A percentile compares a stretch with the other conserved stretches of the same genome.
These are phyloP conservation scores for Phytopythium helicoides DNA, from an alignment of 352 stramenopile genomes.

Conservation along the genomic window DNA sequence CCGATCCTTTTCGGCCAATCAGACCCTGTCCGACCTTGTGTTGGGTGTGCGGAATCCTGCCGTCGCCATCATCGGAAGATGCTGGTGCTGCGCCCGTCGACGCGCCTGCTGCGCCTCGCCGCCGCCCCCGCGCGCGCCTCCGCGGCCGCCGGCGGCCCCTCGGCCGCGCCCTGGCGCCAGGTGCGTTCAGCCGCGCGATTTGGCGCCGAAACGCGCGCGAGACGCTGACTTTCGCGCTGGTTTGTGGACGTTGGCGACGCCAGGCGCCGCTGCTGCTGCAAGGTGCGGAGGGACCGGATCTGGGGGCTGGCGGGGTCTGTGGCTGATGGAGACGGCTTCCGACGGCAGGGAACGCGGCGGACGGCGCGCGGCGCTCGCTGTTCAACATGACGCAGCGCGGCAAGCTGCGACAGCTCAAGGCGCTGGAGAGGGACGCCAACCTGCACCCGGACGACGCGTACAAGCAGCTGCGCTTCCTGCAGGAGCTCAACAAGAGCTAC, in stretches of 20 bases:
- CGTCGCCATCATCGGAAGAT: too few species aligned
- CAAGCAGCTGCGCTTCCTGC: conserved; percentile 78
- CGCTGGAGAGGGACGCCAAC: conserved; percentile 81
- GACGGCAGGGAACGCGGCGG: too few species aligned
- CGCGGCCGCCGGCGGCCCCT: background rate
- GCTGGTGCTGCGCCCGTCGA: conserved; percentile 40
- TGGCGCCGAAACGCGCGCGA: too few species aligned
- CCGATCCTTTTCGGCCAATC: background rate
- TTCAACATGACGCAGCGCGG: conserved; percentile 78
- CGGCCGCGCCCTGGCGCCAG: too few species aligned
- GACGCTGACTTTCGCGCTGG: background rate
- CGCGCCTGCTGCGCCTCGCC: conserved; percentile 29
- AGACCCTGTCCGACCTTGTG: background rate
- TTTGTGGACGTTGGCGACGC: background rate
- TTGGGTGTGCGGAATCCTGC: background rate
- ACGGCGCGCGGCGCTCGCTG: conserved; percentile 51
- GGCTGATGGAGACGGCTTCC: too few species aligned
- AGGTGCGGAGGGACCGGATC: background rate
- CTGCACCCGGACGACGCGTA: conserved; percentile 66
- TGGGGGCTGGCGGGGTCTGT: background rate
- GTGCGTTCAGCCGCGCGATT: too few species aligned
- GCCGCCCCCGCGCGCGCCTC: conserved; percentile 6
- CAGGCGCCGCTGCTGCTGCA: background rate
- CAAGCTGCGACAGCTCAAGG: conserved; percentile 83
- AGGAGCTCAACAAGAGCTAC: conserved; percentile 88